phyloP scores from a whole-genome alignment of 768 basidiomycete genomes.

The Cubamyces sp. region DNA sequence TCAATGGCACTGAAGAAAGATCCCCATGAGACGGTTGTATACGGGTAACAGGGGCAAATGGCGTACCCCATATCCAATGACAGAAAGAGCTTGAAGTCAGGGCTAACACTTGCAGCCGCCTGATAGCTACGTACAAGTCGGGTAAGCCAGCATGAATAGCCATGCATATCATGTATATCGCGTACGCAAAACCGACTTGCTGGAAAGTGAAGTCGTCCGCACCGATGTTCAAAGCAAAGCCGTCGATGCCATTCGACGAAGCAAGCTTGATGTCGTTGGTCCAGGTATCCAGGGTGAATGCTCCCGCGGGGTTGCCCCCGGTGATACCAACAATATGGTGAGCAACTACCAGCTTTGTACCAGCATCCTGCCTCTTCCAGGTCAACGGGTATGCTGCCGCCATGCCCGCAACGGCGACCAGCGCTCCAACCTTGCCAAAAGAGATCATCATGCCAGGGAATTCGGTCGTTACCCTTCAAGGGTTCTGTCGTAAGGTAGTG shows the following conservation, averaged over 20 bases:
- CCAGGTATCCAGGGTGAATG: slow-evolving; percentile 62
- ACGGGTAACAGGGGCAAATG: no score
- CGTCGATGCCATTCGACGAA: slow-evolving; percentile 55
- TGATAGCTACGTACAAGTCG: slow-evolving; percentile 27
- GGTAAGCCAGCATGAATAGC: no score
- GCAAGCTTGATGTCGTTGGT: slow-evolving; percentile 54
- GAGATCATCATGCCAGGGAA: not conserved
- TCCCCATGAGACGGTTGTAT: no score
- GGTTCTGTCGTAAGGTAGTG: no score
- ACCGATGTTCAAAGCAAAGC: slow-evolving; percentile 65
- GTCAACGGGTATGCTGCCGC: slow-evolving; percentile 1
- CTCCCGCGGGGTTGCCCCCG: slow-evolving; percentile 38
- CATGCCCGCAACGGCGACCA: not conserved
- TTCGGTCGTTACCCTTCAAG: no score
- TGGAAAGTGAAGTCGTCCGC: slow-evolving; percentile 53
- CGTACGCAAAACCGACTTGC: slow-evolving; percentile 53
- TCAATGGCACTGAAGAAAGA: slow-evolving; percentile 37
- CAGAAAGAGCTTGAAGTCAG: slow-evolving; percentile 63
- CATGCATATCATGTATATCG: not conserved
- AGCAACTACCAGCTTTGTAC: slow-evolving; percentile 48
- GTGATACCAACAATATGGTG: slow-evolving; percentile 75
- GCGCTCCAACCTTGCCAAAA: not conserved
- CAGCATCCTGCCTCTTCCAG: slow-evolving; percentile 17
- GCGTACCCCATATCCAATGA: slow-evolving; percentile 78
- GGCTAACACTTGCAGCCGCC: slow-evolving; percentile 40